These are phyloP conservation scores for Papilionanthe hybrid DNA, from an alignment of 116 monocot species.

Conservation along the genomic window DNA sequence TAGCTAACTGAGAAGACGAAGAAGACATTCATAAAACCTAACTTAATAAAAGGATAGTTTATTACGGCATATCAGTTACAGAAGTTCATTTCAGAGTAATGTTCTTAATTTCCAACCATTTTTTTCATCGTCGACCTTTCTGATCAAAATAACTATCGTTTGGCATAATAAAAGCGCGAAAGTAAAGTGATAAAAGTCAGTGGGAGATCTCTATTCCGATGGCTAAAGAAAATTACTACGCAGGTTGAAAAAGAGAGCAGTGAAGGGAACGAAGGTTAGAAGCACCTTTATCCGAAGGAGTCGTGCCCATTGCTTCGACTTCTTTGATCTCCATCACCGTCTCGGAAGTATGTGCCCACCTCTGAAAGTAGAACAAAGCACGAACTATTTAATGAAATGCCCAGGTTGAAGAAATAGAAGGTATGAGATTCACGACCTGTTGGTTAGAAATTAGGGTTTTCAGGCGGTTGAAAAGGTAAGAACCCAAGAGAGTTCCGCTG, in stretches of 20 bases:
- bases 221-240: neutral
- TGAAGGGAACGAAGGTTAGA: neutral
- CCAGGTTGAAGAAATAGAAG: neutral
- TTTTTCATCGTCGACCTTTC: no score
- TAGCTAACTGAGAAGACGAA: neutral
- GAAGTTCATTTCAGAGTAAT: no score
- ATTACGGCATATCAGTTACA: no score
- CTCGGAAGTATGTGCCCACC: slow-evolving; percentile 23
- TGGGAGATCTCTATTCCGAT: neutral
- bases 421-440: slow-evolving; percentile 22
- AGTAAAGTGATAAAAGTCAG: neutral
- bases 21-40: neutral
- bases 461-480: slow-evolving; percentile 18
- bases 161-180: neutral
- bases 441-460: slow-evolving; percentile 14
- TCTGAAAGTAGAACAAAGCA: slow-evolving; percentile 16
- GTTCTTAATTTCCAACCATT: no score
- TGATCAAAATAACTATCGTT: neutral
- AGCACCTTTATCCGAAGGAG: slow-evolving; percentile 16
- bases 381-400: slow-evolving; percentile 39
- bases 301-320: slow-evolving; percentile 2
- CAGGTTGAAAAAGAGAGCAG: neutral
- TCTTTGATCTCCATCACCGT: slow-evolving; percentile 8
- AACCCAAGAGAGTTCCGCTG: neutral
- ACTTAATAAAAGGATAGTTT: neutral